phyloP scores from a whole-genome alignment of 2,329 filamentous ascomycete genomes.

The Beauveria sp. region DNA sequence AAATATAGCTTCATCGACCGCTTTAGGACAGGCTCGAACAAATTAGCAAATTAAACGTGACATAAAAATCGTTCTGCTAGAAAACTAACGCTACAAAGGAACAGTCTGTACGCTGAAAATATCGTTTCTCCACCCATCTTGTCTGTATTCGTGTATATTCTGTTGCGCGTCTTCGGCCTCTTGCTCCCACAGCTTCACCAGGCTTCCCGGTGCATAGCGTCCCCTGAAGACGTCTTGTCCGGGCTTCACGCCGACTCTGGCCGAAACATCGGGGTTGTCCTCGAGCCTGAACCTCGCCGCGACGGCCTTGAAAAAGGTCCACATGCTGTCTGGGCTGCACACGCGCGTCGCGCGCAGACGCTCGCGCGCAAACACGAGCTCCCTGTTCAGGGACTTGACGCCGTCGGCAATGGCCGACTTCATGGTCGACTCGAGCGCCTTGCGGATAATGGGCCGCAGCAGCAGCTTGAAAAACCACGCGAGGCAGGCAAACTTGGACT shows the following conservation, averaged over 20 bases:
- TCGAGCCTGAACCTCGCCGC: slow-evolving; percentile 65
- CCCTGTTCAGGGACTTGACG: slow-evolving; percentile 70
- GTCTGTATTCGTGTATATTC: slow-evolving; percentile 64
- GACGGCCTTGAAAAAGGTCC: slow-evolving; percentile 77
- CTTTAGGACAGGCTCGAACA: too few relatives aligned
- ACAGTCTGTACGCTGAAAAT: slow-evolving; percentile 54
- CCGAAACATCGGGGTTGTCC: slow-evolving; percentile 69
- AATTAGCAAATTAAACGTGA: too few relatives aligned
- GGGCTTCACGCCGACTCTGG: slow-evolving; percentile 60
- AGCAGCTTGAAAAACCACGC: slow-evolving; percentile 81
- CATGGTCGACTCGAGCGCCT: slow-evolving; percentile 71
- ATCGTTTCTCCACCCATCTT: slow-evolving; percentile 73
- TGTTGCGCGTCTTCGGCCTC: slow-evolving; percentile 65
- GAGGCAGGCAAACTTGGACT: slow-evolving; percentile 69
- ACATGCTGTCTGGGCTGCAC: slow-evolving; percentile 66
- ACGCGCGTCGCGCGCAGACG: slow-evolving; percentile 79
- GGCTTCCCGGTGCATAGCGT: slow-evolving; percentile 79
- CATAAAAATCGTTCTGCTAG: not conserved
- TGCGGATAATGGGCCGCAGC: slow-evolving; percentile 71
- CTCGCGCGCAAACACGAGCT: slow-evolving; percentile 80
- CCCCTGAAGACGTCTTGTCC: slow-evolving; percentile 63
- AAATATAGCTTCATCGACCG: too few relatives aligned
- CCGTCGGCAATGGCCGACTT: slow-evolving; percentile 62
- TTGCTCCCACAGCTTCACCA: slow-evolving; percentile 84
- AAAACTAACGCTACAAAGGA: not conserved